Base-by-base conservation (phyloP, 768 basidiomycete genomes). In the Tulasnella sp. region DNA sequence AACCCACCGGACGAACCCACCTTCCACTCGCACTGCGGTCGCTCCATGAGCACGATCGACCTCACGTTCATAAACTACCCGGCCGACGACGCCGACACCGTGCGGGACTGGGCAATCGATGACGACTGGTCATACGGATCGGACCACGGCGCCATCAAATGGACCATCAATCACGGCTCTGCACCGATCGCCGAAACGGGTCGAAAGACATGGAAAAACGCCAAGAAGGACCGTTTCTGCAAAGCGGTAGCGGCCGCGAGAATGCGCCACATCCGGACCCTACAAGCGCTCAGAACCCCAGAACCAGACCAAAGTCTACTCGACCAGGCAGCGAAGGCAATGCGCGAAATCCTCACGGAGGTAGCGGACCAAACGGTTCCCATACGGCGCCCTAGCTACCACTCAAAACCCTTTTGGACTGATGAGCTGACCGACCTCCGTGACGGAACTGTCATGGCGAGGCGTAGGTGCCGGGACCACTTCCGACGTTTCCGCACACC, bases 61-160 rank as follows among this genome's bases (percentile, higher is more conserved):
- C 49, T 77, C 7, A 75, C 73, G n/a, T 77, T 77, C 39, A 67
- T 39, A 7, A 77, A 77, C 72, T n/a, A 67, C 14, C 29, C 64
- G 1, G 76, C 76, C 1, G 42, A 40, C 15, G 76, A 31, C 14
- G 4, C 19, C 15, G 49, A 75, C 25, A 45, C 45, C 3, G 40
- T 76, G 7, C 25, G 25, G 39, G 67, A 75, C 17, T 76, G 73
- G 73, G 36, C 52, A 5, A 75, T 75, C 45, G 76, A 77, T 25
- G 7, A 40, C 34, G 49, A 38, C 39, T 29, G 58, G 29, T 12
- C 29, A 1, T 77, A 17, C 42, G 52, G 49, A 22, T 76, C 76
- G 2, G 74, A 77, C 58, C 76, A 77, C 40, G 9, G 36, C 14
- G 76, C 76, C 2, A 42, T 58, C 2, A 76, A 31, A 31, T 76